Conservation (phyloP, 192 early-diverging fungal species). For the Blastocladiella britannica region DNA sequence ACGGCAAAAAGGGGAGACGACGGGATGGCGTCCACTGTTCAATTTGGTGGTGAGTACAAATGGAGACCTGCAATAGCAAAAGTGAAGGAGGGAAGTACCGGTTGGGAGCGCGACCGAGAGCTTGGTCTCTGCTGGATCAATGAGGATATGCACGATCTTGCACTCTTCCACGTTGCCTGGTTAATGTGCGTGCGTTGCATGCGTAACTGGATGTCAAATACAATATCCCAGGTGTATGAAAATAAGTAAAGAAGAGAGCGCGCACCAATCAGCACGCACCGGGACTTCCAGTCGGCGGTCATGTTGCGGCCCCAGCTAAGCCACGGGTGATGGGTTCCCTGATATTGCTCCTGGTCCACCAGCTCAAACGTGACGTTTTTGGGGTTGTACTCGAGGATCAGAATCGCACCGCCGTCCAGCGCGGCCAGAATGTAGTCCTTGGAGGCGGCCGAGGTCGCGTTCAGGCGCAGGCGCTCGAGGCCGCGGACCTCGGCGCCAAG, state of each 20-base stretch:
- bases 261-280: background rate
- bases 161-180: background rate
- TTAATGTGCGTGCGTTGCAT: background rate
- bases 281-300: background rate
- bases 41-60: too few relatives aligned
- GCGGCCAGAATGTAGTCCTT: background rate
- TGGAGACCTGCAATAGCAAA: too few relatives aligned
- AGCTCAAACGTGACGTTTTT: background rate
- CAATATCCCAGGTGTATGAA: background rate
- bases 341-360: background rate
- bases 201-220: background rate
- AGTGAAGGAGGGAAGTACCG: too few relatives aligned
- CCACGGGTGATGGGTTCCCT: background rate
- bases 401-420: background rate
- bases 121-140: background rate
- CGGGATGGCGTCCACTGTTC: background rate
- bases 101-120: background rate
- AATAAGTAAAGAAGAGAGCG: too few relatives aligned
- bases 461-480: background rate
- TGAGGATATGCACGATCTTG: background rate
- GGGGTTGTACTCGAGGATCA: constrained; percentile 1
- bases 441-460: background rate
- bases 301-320: background rate
- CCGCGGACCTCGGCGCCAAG: background rate
- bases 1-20: background rate